Evolutionary conservation across 2,329 filamentous ascomycete species (phyloP).

Genomic region (Neofusicoccum cordaticola): DNA sequence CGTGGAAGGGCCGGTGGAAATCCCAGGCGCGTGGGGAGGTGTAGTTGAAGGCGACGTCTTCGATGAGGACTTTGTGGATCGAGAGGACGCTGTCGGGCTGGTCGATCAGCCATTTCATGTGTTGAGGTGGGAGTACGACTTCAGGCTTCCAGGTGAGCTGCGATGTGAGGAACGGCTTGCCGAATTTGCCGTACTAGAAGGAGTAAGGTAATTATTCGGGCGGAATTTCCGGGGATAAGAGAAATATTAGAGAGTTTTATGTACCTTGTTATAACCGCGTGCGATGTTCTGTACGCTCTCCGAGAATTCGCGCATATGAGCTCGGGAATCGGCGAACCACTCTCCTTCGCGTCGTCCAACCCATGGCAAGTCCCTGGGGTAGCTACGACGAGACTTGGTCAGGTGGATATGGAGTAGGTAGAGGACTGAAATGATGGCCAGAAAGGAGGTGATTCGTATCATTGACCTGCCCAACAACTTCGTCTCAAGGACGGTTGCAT

Average conservation of each 20-base stretch:
- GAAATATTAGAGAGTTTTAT: background rate
- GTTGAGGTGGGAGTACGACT: background rate
- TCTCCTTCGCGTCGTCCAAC: background rate
- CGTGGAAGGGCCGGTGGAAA: slow-evolving; percentile 12
- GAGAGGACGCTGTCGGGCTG: slow-evolving; percentile 13
- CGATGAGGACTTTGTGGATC: slow-evolving; percentile 8
- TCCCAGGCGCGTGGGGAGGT: background rate
- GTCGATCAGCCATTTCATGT: slow-evolving; percentile 6
- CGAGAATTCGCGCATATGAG: background rate
- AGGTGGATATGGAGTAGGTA: background rate
- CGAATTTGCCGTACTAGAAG: background rate
- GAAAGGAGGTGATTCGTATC: too few species aligned
- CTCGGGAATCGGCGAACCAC: background rate
- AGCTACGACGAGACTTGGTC: background rate
- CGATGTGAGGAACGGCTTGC: background rate
- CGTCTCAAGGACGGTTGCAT: too few species aligned
- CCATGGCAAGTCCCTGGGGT: background rate
- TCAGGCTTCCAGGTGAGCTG: background rate
- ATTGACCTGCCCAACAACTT: too few species aligned
- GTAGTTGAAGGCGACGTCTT: slow-evolving; percentile 8
- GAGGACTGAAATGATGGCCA: background rate
- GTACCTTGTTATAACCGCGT: background rate
- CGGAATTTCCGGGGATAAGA: background rate
- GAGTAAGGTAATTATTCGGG: background rate
- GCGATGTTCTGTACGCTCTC: background rate